Conservation (phyloP, 2,329 filamentous ascomycete genomes). For the Paecilomyces fulvus region DNA sequence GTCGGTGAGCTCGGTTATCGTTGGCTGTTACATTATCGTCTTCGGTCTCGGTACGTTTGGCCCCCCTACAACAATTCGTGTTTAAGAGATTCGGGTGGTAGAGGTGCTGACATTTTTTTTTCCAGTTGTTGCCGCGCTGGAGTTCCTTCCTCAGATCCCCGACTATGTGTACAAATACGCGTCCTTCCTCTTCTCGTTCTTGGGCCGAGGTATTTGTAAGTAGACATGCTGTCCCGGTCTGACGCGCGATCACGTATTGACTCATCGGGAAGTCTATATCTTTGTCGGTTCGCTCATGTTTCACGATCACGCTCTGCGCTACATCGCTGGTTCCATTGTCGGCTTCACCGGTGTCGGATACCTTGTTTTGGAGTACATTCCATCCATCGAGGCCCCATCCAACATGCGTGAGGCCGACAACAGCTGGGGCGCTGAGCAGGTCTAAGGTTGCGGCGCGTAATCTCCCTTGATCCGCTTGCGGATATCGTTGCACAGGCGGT, state of each 20-base stretch:
- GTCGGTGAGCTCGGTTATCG: conserved; percentile 55
- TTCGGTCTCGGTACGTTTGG: conserved; percentile 68
- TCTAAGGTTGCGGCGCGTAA: conserved; percentile 38
- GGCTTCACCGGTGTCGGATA: conserved; percentile 73
- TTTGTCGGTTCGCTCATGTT: conserved; percentile 85
- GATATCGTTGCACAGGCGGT: background rate
- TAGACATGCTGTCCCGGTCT: conserved; percentile 18
- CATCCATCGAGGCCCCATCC: conserved; percentile 68
- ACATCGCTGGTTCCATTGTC: conserved; percentile 69
- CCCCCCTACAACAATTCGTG: background rate
- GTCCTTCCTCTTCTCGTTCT: conserved; percentile 95
- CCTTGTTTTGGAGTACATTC: conserved; percentile 64
- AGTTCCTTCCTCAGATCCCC: conserved; percentile 77
- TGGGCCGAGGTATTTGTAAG: conserved; percentile 91
- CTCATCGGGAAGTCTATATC: conserved; percentile 69
- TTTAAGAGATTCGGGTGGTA: background rate
- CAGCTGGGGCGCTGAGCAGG: conserved; percentile 70
- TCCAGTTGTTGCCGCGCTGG: conserved; percentile 61
- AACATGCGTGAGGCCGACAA: conserved; percentile 74
- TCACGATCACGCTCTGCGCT: conserved; percentile 56
- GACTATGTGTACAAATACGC: conserved; percentile 88
- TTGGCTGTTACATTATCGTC: conserved; percentile 79
- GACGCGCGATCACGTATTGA: background rate
- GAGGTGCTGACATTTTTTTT: conserved; percentile 2
- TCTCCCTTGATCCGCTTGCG: background rate